Conservation (phyloP, 805 yeast genomes). For the Wickerhamiella qilinensis region DNA sequence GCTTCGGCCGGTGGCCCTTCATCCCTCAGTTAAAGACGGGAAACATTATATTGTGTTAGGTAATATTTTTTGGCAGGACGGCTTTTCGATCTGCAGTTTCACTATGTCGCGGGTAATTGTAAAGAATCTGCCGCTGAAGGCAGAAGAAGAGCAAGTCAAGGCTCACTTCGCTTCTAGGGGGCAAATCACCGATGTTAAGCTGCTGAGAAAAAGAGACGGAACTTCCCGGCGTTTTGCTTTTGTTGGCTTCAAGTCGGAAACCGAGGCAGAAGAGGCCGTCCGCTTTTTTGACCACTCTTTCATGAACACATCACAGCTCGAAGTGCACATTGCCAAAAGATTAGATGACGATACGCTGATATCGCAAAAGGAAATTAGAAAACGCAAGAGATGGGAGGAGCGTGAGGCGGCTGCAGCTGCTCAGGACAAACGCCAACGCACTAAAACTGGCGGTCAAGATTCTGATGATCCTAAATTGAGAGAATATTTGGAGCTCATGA, state of each 20-base stretch:
- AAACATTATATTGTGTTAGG: too few species aligned
- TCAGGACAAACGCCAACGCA: constrained; percentile 28
- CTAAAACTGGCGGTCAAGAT: constrained; percentile 15
- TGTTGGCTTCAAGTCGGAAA: constrained; percentile 59
- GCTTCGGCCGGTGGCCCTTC: too few species aligned
- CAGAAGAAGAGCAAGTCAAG: constrained; percentile 54
- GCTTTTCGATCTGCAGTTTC: too few species aligned
- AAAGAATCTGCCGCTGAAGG: constrained; percentile 69
- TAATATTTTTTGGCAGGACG: too few species aligned
- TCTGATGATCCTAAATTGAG: constrained; percentile 32
- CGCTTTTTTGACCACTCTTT: constrained; percentile 59
- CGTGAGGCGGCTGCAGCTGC: constrained; percentile 24
- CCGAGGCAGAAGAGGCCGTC: constrained; percentile 68
- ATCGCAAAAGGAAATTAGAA: constrained; percentile 28
- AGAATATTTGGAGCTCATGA: constrained; percentile 74
- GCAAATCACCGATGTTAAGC: constrained; percentile 72
- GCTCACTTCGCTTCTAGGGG: constrained; percentile 46
- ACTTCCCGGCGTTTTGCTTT: constrained; percentile 88
- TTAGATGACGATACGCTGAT: constrained; percentile 63
- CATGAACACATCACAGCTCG: constrained; percentile 66
- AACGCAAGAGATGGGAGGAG: constrained; percentile 10
- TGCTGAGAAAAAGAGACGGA: constrained; percentile 68
- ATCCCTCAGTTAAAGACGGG: too few species aligned
- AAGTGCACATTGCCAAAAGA: constrained; percentile 70
- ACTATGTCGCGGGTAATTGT: constrained; percentile 80